Conservation (phyloP, 2,329 filamentous ascomycete species). For the Zelopaecilomyces penicillatus region DNA sequence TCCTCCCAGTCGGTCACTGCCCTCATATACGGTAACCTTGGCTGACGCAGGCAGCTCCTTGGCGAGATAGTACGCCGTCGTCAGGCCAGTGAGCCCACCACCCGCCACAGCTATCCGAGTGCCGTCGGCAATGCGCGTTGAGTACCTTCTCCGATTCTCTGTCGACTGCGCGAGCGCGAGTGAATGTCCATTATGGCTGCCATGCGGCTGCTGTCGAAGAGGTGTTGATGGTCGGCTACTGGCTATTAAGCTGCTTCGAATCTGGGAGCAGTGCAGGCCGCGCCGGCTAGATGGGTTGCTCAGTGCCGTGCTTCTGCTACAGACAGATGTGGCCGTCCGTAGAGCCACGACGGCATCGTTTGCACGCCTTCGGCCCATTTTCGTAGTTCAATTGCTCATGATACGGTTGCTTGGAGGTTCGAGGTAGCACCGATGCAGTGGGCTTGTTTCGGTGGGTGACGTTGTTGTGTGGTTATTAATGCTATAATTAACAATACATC, state of each 20-base stretch:
- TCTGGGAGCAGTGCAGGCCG: constrained; percentile 5
- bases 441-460: too few species aligned
- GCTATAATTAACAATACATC: too few species aligned
- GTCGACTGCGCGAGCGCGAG: not conserved
- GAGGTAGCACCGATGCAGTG: too few species aligned
- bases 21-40: constrained; percentile 77
- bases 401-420: not conserved
- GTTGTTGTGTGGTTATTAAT: too few species aligned
- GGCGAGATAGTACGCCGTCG: constrained; percentile 68
- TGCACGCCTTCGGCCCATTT: constrained; percentile 21
- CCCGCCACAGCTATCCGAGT: constrained; percentile 60
- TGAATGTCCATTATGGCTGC: too few species aligned
- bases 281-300: not conserved
- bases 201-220: constrained; percentile 6
- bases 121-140: constrained; percentile 15
- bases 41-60: constrained; percentile 54
- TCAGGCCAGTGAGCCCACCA: constrained; percentile 75
- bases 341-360: constrained; percentile 19
- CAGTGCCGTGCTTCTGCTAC: constrained; percentile 5
- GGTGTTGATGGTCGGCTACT: too few species aligned
- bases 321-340: constrained; percentile 15
- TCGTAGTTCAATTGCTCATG: constrained; percentile 23
- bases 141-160: constrained; percentile 3
- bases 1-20: constrained; percentile 61
- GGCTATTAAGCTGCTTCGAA: too few species aligned